phyloP scores from a whole-genome alignment of 2,329 filamentous ascomycete species.

The Aspergillus latus region DNA sequence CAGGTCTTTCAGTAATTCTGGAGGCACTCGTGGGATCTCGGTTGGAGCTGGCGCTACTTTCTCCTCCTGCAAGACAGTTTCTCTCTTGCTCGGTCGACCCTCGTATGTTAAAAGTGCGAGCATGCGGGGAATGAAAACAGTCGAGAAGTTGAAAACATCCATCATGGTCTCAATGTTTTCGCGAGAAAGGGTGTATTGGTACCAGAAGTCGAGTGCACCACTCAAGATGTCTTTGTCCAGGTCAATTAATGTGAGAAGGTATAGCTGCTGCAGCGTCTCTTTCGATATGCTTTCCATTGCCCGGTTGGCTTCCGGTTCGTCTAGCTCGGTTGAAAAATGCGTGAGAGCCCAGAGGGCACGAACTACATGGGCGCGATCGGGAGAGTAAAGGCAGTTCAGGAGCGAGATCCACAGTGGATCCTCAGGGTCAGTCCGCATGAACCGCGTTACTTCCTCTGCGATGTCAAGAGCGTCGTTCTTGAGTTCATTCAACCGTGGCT shows the following conservation, averaged over 20 bases:
- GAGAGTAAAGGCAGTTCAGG: constrained; percentile 55
- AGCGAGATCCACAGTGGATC: constrained; percentile 80
- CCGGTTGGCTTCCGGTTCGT: constrained; percentile 67
- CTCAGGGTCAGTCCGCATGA: constrained; percentile 67
- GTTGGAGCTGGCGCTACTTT: constrained; percentile 58
- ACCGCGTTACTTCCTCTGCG: constrained; percentile 84
- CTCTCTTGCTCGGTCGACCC: constrained; percentile 62
- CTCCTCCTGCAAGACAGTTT: constrained; percentile 59
- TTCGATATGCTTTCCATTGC: constrained; percentile 66
- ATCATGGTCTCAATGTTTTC: constrained; percentile 70
- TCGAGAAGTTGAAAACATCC: constrained; percentile 39
- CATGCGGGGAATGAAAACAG: constrained; percentile 69
- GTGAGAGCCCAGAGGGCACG: constrained; percentile 78
- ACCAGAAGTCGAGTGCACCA: constrained; percentile 88
- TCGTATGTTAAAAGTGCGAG: constrained; percentile 76
- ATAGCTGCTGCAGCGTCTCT: constrained; percentile 57
- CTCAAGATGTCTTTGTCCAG: constrained; percentile 87
- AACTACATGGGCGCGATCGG: constrained; percentile 79
- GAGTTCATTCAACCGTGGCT: constrained; percentile 71
- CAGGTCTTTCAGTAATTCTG: constrained; percentile 70
- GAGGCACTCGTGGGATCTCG: constrained; percentile 67
- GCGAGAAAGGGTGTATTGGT: constrained; percentile 86
- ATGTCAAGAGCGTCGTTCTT: constrained; percentile 92
- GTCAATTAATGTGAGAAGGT: constrained; percentile 42
- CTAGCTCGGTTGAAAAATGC: constrained; percentile 82